Evolutionary conservation across 768 basidiomycete species (phyloP).

Genomic region (Lanmaoa pseudosensibilis): DNA sequence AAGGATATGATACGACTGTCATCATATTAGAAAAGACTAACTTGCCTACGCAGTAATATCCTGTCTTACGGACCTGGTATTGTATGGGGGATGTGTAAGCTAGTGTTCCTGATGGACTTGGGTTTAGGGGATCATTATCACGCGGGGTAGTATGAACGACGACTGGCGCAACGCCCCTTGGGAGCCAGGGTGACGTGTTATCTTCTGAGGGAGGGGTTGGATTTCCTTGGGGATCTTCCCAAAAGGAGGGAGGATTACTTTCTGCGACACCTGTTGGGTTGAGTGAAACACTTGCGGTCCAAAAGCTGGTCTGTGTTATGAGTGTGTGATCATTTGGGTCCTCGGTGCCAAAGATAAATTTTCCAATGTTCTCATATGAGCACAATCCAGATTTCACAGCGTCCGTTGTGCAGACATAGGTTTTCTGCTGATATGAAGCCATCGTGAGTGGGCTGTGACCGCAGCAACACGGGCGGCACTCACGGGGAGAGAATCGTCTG

Average conservation of each 20-base stretch:
- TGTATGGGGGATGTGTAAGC: slow-evolving; percentile 71
- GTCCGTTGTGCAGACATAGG: slow-evolving; percentile 88
- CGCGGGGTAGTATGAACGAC: slow-evolving; percentile 13
- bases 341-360: slow-evolving; percentile 71
- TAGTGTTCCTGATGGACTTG: slow-evolving; percentile 51
- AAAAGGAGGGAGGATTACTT: slow-evolving; percentile 39
- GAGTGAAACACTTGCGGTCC: slow-evolving; percentile 78
- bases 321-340: slow-evolving; percentile 57
- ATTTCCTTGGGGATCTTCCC: slow-evolving; percentile 62
- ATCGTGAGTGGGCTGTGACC: slow-evolving; percentile 17
- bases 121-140: slow-evolving; percentile 39
- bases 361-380: slow-evolving; percentile 66
- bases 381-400: slow-evolving; percentile 76
- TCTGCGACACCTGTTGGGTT: slow-evolving; percentile 30
- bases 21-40: slow-evolving; percentile 11
- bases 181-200: slow-evolving; percentile 51
- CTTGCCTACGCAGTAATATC: slow-evolving; percentile 95
- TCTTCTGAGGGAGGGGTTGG: slow-evolving; percentile 52
- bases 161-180: slow-evolving; percentile 18
- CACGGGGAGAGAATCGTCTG: slow-evolving; percentile 63
- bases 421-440: slow-evolving; percentile 62
- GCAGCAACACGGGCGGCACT: slow-evolving; percentile 33
- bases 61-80: slow-evolving; percentile 82
- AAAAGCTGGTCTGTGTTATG: slow-evolving; percentile 78
- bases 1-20: neutral